These are phyloP conservation scores for Sporopachydermia cereana DNA, from an alignment of 1,139 yeast species.

Conservation along the genomic window DNA sequence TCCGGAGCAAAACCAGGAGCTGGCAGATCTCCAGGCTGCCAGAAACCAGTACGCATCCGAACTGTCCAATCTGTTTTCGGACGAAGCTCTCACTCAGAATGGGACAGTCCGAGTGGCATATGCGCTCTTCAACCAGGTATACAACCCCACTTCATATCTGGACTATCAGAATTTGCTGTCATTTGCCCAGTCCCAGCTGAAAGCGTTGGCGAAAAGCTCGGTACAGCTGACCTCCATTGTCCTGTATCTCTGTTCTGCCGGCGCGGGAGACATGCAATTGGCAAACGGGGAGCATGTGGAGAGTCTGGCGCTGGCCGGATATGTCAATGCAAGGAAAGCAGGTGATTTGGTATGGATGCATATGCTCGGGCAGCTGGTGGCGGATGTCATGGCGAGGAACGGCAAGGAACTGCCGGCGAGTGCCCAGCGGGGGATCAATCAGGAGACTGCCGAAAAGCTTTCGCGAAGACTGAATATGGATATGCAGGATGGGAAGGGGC, in stretches of 20 bases:
- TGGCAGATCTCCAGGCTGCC: neutral
- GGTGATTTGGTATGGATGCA: conserved; percentile 7
- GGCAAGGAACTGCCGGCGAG: conserved; percentile 2
- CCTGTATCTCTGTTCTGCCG: conserved; percentile 5
- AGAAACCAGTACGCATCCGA: neutral
- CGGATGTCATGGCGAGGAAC: conserved; percentile 1
- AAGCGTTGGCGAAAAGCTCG: conserved; percentile 3
- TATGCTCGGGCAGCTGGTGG: conserved; percentile 1
- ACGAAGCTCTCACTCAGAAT: conserved; percentile 1
- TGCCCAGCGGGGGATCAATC: neutral
- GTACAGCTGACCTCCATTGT: conserved; percentile 6
- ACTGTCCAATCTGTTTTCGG: neutral
- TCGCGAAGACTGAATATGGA: neutral
- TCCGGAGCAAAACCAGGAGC: neutral
- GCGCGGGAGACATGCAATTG: neutral
- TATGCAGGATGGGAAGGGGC: neutral
- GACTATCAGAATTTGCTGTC: neutral
- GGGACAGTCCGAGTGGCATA: neutral
- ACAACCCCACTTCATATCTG: neutral
- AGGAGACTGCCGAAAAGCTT: neutral
- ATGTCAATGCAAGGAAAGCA: conserved; percentile 6
- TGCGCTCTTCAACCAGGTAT: neutral
- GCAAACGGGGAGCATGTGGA: conserved; percentile 5
- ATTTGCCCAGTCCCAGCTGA: conserved; percentile 6
- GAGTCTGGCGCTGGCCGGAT: conserved; percentile 6